phyloP scores from a whole-genome alignment of 176 grass and related monocot genomes.

The Puccinellia tenuiflora region DNA sequence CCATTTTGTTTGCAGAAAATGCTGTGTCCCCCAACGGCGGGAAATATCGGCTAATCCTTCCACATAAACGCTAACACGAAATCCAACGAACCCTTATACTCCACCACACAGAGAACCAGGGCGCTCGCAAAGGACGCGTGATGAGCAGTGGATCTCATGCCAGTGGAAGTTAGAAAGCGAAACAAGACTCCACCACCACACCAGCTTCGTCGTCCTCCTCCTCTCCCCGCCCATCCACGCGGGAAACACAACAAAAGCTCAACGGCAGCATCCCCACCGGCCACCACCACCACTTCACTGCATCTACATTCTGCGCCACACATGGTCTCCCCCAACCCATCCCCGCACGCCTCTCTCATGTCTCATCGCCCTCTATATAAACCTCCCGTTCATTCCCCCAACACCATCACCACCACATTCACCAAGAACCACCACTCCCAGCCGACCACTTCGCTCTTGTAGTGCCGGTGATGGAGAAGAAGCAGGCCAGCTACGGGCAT shows the following conservation, averaged over 20 bases:
- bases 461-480: neutral
- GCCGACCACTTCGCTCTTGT: neutral
- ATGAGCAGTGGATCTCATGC: neutral
- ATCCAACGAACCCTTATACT: neutral
- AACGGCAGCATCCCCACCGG: slow-evolving; percentile 4
- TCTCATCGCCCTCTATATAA: neutral
- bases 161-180: slow-evolving; percentile 10
- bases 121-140: neutral
- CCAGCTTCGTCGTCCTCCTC: neutral
- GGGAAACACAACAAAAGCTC: neutral
- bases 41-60: neutral
- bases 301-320: slow-evolving; percentile 1
- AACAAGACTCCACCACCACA: neutral
- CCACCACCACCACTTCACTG: neutral
- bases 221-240: neutral
- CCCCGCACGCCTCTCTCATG: slow-evolving; percentile 6
- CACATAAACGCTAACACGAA: neutral
- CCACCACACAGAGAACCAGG: too few species aligned
- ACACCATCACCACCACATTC: neutral
- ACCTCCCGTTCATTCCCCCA: neutral
- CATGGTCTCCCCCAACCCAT: neutral
- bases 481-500: neutral
- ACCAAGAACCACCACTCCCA: neutral
- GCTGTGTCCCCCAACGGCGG: neutral
- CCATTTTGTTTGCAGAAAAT: neutral